Percentiles rank a stretch among this genome's conserved stretches.
phyloP scores from a whole-genome alignment of 176 grass and related monocot species.

The Chloris gayana region DNA sequence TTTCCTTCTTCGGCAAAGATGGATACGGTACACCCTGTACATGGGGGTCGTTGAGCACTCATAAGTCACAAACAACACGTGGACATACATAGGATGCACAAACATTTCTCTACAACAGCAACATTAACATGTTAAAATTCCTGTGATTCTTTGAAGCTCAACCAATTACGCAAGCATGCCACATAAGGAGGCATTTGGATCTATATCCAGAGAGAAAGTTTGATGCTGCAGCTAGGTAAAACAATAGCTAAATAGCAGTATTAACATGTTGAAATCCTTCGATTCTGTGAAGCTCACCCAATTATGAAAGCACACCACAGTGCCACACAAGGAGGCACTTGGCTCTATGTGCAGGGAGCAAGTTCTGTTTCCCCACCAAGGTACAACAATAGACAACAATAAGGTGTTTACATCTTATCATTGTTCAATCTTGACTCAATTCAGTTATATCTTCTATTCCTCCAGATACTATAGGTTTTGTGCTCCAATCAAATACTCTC shows the following conservation, averaged over 20 bases:
- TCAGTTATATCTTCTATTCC: neutral
- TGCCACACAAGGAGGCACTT: neutral
- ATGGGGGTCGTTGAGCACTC: constrained; percentile 14
- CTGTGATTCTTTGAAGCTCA: neutral
- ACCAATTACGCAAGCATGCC: neutral
- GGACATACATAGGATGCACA: neutral
- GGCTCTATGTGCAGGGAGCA: neutral
- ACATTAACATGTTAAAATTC: constrained; percentile 25
- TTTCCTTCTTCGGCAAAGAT: constrained; percentile 88
- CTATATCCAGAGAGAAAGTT: neutral
- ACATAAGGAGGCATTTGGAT: neutral
- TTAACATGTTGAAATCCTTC: constrained; percentile 25
- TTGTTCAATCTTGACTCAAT: constrained; percentile 5
- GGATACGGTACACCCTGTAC: constrained; percentile 84
- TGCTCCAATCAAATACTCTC: neutral
- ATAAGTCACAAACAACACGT: constrained; percentile 1
- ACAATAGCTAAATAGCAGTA: neutral
- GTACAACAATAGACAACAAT: too few relatives aligned
- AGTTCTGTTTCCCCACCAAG: neutral
- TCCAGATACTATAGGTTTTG: neutral
- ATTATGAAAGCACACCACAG: neutral
- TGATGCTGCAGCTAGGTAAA: too few relatives aligned
- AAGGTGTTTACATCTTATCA: neutral
- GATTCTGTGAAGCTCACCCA: neutral
- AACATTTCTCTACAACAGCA: constrained; percentile 19